A percentile compares a stretch with the other conserved stretches of the same genome.
phyloP scores from a whole-genome alignment of 352 stramenopile species.

The Thalassiosira pacifica region DNA sequence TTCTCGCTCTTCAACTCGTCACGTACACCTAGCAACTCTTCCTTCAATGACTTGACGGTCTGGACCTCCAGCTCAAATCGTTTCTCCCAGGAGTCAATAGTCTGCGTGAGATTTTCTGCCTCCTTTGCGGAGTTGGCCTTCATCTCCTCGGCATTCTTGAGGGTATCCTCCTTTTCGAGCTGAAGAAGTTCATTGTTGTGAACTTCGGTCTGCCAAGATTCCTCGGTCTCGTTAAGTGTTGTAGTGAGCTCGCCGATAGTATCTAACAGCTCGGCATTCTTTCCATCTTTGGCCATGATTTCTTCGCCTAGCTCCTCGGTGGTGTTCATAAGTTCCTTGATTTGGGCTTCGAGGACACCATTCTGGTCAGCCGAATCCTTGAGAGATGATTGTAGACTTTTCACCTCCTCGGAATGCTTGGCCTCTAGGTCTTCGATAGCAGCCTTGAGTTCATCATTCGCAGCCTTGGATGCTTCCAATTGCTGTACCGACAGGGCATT shows the following conservation, averaged over 20 bases:
- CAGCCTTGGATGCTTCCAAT: slow-evolving; percentile 19
- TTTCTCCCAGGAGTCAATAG: too few relatives aligned
- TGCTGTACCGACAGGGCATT: slow-evolving; percentile 4
- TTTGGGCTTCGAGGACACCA: slow-evolving; percentile 27
- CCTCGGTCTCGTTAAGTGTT: slow-evolving; percentile 28
- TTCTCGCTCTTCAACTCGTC: too few relatives aligned
- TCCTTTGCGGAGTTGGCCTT: too few relatives aligned
- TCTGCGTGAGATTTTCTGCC: too few relatives aligned
- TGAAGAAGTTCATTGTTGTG: slow-evolving; percentile 4
- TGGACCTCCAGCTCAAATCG: background rate
- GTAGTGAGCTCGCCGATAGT: slow-evolving; percentile 15
- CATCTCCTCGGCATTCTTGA: too few relatives aligned
- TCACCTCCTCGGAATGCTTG: slow-evolving; percentile 43
- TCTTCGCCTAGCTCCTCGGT: slow-evolving; percentile 7
- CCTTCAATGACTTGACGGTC: too few relatives aligned
- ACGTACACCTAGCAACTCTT: too few relatives aligned
- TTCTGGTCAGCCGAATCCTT: slow-evolving; percentile 48
- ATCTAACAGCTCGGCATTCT: slow-evolving; percentile 9
- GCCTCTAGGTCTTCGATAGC: slow-evolving; percentile 33
- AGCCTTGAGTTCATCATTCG: slow-evolving; percentile 35
- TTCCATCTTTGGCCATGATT: background rate
- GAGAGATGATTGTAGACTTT: slow-evolving; percentile 28
- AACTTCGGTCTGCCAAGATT: slow-evolving; percentile 26
- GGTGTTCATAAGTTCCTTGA: slow-evolving; percentile 28
- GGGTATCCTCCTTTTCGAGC: slow-evolving; percentile 26